phyloP scores from a whole-genome alignment of 2,329 filamentous ascomycete genomes.

The Epichloe sibirici region DNA sequence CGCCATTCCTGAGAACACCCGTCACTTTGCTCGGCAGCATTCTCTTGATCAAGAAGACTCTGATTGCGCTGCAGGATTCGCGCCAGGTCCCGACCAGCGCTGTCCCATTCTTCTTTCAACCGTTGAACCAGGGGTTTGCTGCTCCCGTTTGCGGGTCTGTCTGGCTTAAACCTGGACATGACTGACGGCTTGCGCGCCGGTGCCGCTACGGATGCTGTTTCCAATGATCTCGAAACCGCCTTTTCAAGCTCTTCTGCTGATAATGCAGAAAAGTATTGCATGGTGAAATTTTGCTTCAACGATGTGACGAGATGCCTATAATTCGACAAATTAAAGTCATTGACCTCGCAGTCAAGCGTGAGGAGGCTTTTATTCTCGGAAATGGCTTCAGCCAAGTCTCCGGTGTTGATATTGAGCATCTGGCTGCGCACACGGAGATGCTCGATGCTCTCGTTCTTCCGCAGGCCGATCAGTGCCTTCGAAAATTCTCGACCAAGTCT shows the following conservation, averaged over 20 bases:
- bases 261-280: conserved; percentile 33
- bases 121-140: conserved; percentile 24
- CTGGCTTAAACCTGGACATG: conserved; percentile 21
- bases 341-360: conserved; percentile 42
- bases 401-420: conserved; percentile 40
- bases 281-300: conserved; percentile 28
- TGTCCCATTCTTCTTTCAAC: conserved; percentile 28
- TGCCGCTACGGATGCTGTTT: conserved; percentile 15
- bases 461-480: conserved; percentile 34
- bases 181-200: conserved; percentile 21
- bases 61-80: conserved; percentile 25
- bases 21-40: conserved; percentile 11
- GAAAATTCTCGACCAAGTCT: conserved; percentile 42
- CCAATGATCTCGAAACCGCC: conserved; percentile 22
- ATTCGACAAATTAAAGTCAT: conserved; percentile 41
- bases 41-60: conserved; percentile 14
- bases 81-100: conserved; percentile 20
- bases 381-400: conserved; percentile 38
- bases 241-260: conserved; percentile 23
- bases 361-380: conserved; percentile 34
- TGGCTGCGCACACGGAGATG: conserved; percentile 45
- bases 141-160: conserved; percentile 16
- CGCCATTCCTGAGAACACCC: conserved; percentile 12
- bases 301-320: conserved; percentile 34
- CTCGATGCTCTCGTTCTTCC: conserved; percentile 29